Base-by-base conservation (phyloP, 495 filamentous ascomycete genomes). In the Penicillium cinerascens region DNA sequence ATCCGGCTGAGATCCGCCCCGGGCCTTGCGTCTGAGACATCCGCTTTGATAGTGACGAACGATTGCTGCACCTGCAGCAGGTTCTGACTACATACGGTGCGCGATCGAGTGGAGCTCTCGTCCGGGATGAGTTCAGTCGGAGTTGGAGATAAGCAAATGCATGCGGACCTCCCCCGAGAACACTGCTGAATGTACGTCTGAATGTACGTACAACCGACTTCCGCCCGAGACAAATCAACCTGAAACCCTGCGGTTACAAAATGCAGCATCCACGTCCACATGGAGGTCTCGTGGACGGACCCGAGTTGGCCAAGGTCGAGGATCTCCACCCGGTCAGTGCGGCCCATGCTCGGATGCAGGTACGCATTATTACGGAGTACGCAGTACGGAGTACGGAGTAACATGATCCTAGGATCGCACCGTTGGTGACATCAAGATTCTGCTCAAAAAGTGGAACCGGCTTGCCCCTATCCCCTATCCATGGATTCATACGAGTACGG, bases 231-330 rank as follows among this genome's bases (percentile, higher is more conserved):
- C 22, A 41, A 4, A 51, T 61, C 51, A 61, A 55, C 21, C 43
- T 58, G 59, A 61, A 58, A 61, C 59, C 21, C n/a, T n/a, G n/a
- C 35, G 20, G 22, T 29, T 27, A 39, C 26, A 27, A 42, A 48
- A 52, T n/a, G n/a, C n/a, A n/a, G n/a, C n/a, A 49, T 38, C n/a
- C n/a, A 39, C 27, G 47, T 51, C 52, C 61, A 64, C 58, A 64
- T 64, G 61, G 61, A 61, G 48, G 61, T 61, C 61, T 64, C 61
- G 59, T 64, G 59, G 61, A 45, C 44, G 59, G 61, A 45, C 44
- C n/a, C 38, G 21, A 26, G 18, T 16, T 16, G 37, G n/a, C 38
- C 36, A 16, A 17, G 17, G 29, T 21, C 35, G 11, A 16, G 10
- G 38, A 21, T 41, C 38, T 20, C 53, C 53, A 55, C 53, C 42